Evolutionary conservation across 371 early-diverging fungal species (phyloP).

Genomic region (Mucor plumbeus): DNA sequence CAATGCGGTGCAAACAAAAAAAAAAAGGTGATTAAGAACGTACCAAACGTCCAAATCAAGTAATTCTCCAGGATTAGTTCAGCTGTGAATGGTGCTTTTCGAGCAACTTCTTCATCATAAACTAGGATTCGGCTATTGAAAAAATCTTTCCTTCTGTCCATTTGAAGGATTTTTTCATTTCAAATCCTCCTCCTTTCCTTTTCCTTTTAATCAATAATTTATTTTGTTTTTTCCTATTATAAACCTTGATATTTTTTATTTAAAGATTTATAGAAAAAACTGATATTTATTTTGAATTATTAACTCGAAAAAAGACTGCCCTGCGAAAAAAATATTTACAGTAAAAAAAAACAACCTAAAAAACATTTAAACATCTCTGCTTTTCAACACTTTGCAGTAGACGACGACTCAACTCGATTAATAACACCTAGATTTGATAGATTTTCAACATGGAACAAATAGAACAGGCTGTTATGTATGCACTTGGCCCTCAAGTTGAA

Average conservation of each 20-base stretch:
- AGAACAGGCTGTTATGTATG: conserved; percentile 85
- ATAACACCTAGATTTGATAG: neutral
- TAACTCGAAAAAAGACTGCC: neutral
- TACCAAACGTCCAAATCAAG: neutral
- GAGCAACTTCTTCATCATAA: neutral
- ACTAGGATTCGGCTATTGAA: conserved; percentile 5
- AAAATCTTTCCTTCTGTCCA: neutral
- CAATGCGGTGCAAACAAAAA: neutral
- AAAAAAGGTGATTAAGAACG: neutral
- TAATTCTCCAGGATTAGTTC: neutral
- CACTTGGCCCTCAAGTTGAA: conserved; percentile 75
- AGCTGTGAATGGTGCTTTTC: conserved; percentile 1
- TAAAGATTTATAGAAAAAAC: neutral
- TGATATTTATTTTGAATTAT: neutral
- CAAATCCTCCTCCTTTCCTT: neutral
- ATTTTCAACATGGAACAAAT: conserved; percentile 73
- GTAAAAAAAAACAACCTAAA: neutral
- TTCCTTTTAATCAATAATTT: neutral
- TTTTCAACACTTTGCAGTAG: neutral
- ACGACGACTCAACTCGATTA: neutral
- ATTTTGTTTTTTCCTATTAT: neutral
- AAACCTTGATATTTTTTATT: neutral
- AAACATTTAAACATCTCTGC: neutral
- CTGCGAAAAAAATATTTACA: neutral
- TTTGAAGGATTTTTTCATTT: neutral